Evolutionary conservation across 495 filamentous ascomycete species (phyloP).

Genomic region (Aspergillus cavernicola): DNA sequence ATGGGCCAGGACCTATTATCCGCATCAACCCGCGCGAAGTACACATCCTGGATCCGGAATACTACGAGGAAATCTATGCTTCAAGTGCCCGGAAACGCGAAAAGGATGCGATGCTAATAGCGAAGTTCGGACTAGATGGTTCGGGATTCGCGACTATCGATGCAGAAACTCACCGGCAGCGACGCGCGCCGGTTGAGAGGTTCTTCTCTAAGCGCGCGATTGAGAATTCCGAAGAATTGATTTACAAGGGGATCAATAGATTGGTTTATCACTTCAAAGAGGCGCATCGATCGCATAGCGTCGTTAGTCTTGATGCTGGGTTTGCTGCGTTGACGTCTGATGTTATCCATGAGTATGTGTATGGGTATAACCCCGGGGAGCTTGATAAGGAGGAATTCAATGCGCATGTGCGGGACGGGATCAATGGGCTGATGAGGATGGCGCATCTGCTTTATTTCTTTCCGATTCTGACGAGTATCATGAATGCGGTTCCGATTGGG

Average conservation of each 20-base stretch:
- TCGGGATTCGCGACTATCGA: slow-evolving; percentile 1
- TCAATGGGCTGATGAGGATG: not conserved
- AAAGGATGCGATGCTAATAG: slow-evolving; percentile 19
- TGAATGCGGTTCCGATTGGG: slow-evolving; percentile 13
- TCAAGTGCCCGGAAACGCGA: not conserved
- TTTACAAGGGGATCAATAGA: slow-evolving; percentile 17
- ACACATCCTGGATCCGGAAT: slow-evolving; percentile 4
- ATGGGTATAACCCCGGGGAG: slow-evolving; percentile 20
- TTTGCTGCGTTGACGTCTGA: slow-evolving; percentile 26
- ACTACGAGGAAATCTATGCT: slow-evolving; percentile 7
- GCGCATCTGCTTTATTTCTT: slow-evolving; percentile 22
- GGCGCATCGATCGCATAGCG: slow-evolving; percentile 11
- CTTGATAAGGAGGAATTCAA: slow-evolving; percentile 27
- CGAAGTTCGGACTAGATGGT: not conserved
- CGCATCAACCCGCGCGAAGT: slow-evolving; percentile 49
- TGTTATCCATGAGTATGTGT: slow-evolving; percentile 26
- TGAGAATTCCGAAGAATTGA: slow-evolving; percentile 2
- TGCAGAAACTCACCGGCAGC: not conserved
- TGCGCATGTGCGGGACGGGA: not conserved
- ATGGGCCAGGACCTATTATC: slow-evolving; percentile 46
- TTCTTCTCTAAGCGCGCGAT: slow-evolving; percentile 5
- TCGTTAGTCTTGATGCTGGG: slow-evolving; percentile 21
- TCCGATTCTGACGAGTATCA: slow-evolving; percentile 14
- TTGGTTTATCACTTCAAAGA: slow-evolving; percentile 22
- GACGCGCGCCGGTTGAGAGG: not conserved